Evolutionary conservation across 1,284 basidiomycete species (phyloP), one percentile per base, ranked within the genome.

Genomic region (Cryptococcus floricola): DNA sequence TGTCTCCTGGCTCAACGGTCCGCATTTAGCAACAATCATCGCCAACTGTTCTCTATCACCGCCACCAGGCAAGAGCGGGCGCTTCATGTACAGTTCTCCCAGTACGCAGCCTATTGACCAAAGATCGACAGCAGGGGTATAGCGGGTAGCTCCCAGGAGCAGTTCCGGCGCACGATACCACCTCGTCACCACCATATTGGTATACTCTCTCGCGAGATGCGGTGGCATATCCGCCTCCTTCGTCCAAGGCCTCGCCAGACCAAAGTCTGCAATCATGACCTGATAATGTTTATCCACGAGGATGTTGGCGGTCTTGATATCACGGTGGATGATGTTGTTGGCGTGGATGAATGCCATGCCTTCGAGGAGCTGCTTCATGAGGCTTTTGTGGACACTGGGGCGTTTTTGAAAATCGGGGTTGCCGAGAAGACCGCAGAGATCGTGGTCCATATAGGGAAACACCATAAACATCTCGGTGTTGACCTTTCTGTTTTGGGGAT

Each of bases 361-460:
- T 73, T 95, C 88, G 31, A 98, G 81, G 31, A 98, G 82, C 76
- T 98, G 95, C 75, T 87, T 88, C 86, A 96, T 91, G 74, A 98
- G 95, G 43, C 96, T 79, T 79, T 98, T 99, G 78, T 97, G 92
- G 59, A 91, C 85, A 65, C 87, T 90, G 38, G 87, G 85, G 48
- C 82, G 81, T 14, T 91, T 80, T 66, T 87, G 86, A 59, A 92
- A 91, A 41, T 88, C 83, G 52, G 89, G 87, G 71, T 96, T 96
- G 75, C 94, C 89, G 52, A 98, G 78, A 50, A 98, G 77, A 2
- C 96, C 96, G 12, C 94, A 93, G 25, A 99, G 84, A 77, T 99
- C 95, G 71, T 99, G 96, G 68, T 98, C 95, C 93, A 98, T 97
- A 78, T 96, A 98, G 0, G 95, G 95, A 71, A 98, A 98, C 37